Base-by-base conservation (phyloP, 2,329 filamentous ascomycete genomes). In the Cordyceps fumosorosea region DNA sequence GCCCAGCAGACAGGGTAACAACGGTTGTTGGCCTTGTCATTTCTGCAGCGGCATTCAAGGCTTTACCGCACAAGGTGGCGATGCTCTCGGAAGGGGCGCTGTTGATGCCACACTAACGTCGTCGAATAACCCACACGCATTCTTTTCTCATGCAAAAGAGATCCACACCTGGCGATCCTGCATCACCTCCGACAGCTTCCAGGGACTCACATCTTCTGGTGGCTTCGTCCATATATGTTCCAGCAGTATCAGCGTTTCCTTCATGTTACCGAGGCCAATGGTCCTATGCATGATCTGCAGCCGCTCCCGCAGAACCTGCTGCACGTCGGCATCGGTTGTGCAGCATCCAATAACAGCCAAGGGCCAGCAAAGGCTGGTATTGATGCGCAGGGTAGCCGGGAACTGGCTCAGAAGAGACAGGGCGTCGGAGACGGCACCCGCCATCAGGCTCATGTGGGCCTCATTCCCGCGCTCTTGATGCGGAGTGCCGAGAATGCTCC, bases 11-110 rank as follows among this genome's bases (percentile, higher is more conserved):
- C 68, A 84, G 87, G 73, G 80, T 79, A 60, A 96, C 91, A 3
- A 88, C 96, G 69, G 79, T 98, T 65, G 79, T 98, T 65, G 93
- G 93, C 0, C 93, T 93, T 1, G 93, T 98, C 57, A 83, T 98
- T 64, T 96, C 91, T 40, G 88, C 88, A 77, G 80, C 85, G 58
- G 89, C 91, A 40, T 90, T 89, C 72, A 83, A 89, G 69, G 81
- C 85, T 3, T 97, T 65, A 82, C 88, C 69, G 79, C 85, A 24
- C 93, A 97, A 67, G 84, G 97, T 69, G 81, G 87, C 70, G 91
- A 96, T 69, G 93, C 93, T 5, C 68, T 96, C 52, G 81, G 85
- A 64, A 91, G 92, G 74, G 93, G 93, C 26, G 93, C 93, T 47
- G 89, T 85, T 71, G 88, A 96, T 73, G 84, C 84, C 52, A 98